phyloP scores from a whole-genome alignment of 495 filamentous ascomycete genomes.

The Acidiella bohemica region DNA sequence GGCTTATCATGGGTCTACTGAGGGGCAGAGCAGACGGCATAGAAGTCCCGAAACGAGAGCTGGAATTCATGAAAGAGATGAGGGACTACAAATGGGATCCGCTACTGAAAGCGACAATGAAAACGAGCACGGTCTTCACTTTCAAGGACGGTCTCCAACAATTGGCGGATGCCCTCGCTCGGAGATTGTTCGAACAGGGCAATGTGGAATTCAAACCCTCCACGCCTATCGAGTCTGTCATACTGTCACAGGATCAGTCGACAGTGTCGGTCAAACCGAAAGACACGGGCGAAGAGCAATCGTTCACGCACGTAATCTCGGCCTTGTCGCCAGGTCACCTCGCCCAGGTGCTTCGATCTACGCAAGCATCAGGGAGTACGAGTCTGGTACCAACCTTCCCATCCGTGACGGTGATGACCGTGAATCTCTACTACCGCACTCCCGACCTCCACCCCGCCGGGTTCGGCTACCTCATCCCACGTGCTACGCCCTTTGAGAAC shows the following conservation, averaged over 20 bases:
- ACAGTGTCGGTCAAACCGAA: conserved; percentile 3
- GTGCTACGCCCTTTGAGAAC: conserved; percentile 48
- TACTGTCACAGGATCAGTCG: background rate
- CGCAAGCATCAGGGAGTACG: conserved; percentile 10
- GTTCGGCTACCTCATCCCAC: conserved; percentile 84
- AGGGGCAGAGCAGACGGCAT: conserved; percentile 7
- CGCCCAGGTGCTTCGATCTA: conserved; percentile 3
- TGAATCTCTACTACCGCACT: conserved; percentile 72
- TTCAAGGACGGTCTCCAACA: conserved; percentile 47
- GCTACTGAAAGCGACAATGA: conserved; percentile 15
- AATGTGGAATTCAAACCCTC: conserved; percentile 43
- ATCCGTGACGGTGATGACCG: conserved; percentile 72
- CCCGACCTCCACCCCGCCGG: conserved; percentile 52
- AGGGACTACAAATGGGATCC: conserved; percentile 20
- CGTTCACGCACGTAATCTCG: conserved; percentile 55
- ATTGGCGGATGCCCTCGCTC: conserved; percentile 36
- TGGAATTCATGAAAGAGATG: conserved; percentile 17
- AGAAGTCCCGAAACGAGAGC: conserved; percentile 18
- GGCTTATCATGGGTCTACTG: conserved; percentile 21
- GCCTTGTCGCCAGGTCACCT: conserved; percentile 47
- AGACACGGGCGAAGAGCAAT: conserved; percentile 15
- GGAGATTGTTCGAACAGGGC: conserved; percentile 30
- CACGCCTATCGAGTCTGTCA: conserved; percentile 27
- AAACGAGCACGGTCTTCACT: conserved; percentile 40
- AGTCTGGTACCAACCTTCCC: conserved; percentile 39